These are phyloP conservation scores for Cyclotella baltica DNA, from an alignment of 108 stramenopile species.

Conservation along the genomic window DNA sequence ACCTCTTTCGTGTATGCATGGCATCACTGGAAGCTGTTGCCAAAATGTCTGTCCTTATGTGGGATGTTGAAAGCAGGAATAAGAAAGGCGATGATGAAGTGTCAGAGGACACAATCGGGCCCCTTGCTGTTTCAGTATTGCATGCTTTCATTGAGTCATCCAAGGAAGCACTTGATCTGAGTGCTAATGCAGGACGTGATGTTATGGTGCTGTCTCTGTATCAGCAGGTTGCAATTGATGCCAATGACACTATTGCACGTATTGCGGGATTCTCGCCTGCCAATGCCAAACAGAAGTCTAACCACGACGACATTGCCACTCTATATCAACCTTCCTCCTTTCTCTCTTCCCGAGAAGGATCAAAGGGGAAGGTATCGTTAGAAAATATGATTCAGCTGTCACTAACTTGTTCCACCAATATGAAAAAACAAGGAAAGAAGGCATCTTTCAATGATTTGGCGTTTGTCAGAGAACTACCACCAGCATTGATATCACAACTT, in stretches of 20 bases:
- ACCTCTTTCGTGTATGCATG: conserved; percentile 39
- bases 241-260: conserved; percentile 31
- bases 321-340: conserved; percentile 42
- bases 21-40: conserved; percentile 45
- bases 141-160: conserved; percentile 20
- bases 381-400: conserved; percentile 2
- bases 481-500: conserved; percentile 1
- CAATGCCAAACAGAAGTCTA: conserved; percentile 2
- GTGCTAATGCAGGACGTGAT: conserved; percentile 9
- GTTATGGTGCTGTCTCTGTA: conserved; percentile 1
- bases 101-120: conserved; percentile 21
- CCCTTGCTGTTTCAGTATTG: conserved; percentile 38
- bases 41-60: conserved; percentile 43
- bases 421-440: background rate
- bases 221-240: conserved; percentile 34
- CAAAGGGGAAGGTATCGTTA: conserved; percentile 9
- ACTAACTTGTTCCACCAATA: background rate
- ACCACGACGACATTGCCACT: conserved; percentile 49
- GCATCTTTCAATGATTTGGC: conserved; percentile 14
- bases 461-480: conserved; percentile 7
- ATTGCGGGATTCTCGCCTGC: conserved; percentile 32
- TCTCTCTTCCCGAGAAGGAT: conserved; percentile 17
- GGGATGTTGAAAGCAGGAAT: conserved; percentile 13
- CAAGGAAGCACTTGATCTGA: conserved; percentile 32
- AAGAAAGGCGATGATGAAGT: conserved; percentile 14